Evolutionary conservation across 1,284 basidiomycete genomes (phyloP).

Genomic region (Puccinia brachypodii): DNA sequence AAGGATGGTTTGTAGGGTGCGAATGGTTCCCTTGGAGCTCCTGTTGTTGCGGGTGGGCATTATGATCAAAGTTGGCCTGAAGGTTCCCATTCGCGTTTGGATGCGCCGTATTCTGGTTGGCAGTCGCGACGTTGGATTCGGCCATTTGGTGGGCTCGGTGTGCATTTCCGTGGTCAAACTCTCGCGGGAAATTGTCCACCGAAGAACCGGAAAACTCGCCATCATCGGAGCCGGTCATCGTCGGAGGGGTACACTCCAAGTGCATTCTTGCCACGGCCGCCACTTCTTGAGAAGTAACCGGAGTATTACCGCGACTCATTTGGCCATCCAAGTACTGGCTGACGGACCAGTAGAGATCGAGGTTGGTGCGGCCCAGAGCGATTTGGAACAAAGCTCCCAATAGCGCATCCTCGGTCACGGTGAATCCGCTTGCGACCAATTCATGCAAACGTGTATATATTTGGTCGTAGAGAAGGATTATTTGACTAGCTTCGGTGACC

Average conservation of each 20-base stretch:
- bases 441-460: constrained; percentile 1
- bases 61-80: not conserved
- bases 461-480: constrained; percentile 18
- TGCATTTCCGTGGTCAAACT: not conserved
- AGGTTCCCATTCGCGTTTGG: not conserved
- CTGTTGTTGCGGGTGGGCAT: not conserved
- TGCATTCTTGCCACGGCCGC: constrained; percentile 16
- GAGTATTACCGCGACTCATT: not conserved
- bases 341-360: constrained; percentile 14
- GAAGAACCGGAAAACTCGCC: not conserved
- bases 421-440: constrained; percentile 9
- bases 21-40: not conserved
- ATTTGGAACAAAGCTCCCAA: constrained; percentile 32
- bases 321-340: constrained; percentile 14
- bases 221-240: constrained; percentile 6
- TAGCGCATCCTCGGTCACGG: constrained; percentile 2
- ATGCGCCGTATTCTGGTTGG: not conserved
- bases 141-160: not conserved
- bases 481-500: not conserved
- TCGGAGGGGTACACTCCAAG: not conserved
- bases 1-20: not conserved
- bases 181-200: not conserved
- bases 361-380: constrained; percentile 16
- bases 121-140: not conserved
- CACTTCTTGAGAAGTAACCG: constrained; percentile 1